Evolutionary conservation across 2,329 filamentous ascomycete genomes (phyloP).

Genomic region (Colletotrichum caudatum): DNA sequence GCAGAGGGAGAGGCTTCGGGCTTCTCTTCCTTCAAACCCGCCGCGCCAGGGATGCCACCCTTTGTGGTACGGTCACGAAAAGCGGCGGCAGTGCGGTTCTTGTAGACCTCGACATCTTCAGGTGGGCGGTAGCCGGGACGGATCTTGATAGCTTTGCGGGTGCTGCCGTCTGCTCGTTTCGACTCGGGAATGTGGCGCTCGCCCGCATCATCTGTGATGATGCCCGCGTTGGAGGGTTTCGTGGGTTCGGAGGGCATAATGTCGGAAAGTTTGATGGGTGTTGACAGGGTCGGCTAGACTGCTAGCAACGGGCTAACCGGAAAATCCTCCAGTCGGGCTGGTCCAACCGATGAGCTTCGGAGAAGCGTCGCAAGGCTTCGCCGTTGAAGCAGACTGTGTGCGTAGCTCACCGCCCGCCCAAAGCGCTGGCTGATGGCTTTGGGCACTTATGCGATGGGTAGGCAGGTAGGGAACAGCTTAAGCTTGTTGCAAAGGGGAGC

Average conservation of each 20-base stretch:
- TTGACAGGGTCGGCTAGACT: background rate
- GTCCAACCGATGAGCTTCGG: constrained; percentile 13
- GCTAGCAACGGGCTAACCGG: constrained; percentile 1
- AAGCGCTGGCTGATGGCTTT: constrained; percentile 16
- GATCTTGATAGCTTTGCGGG: constrained; percentile 94
- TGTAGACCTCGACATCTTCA: constrained; percentile 96
- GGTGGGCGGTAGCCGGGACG: constrained; percentile 93
- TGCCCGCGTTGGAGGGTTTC: constrained; percentile 73
- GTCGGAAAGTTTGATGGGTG: constrained; percentile 1
- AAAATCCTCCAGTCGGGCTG: background rate
- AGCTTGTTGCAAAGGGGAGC: constrained; percentile 2
- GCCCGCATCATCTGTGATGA: constrained; percentile 81
- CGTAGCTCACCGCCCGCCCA: constrained; percentile 13
- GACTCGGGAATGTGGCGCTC: constrained; percentile 92
- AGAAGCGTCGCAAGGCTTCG: constrained; percentile 6
- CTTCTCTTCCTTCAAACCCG: constrained; percentile 64
- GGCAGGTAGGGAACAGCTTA: constrained; percentile 12
- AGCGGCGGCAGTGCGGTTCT: constrained; percentile 87
- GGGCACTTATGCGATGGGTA: constrained; percentile 11
- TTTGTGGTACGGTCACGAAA: constrained; percentile 81
- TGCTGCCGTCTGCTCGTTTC: constrained; percentile 85
- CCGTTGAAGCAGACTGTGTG: constrained; percentile 13
- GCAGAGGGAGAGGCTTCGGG: constrained; percentile 59
- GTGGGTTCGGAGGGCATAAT: constrained; percentile 52
- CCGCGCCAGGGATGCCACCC: constrained; percentile 78